Percentiles rank a stretch among this genome's conserved stretches.
phyloP scores from a whole-genome alignment of 495 filamentous ascomycete species.

The Penicillium samsonianum region DNA sequence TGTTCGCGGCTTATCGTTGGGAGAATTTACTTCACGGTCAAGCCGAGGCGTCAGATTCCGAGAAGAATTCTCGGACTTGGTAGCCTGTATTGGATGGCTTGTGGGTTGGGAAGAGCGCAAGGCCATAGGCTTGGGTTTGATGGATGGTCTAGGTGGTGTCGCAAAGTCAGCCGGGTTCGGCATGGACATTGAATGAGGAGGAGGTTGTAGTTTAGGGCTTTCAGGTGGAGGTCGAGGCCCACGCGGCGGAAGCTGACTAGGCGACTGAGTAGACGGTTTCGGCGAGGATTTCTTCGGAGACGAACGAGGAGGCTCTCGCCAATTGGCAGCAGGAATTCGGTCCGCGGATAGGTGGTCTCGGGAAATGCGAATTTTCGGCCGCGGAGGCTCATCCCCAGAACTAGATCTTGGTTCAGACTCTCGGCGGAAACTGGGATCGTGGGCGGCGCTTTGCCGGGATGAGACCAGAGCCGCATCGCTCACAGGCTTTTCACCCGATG shows the following conservation, averaged over 20 bases:
- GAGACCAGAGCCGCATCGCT: conserved; percentile 42
- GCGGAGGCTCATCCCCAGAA: conserved; percentile 33
- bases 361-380: conserved; percentile 8
- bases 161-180: conserved; percentile 27
- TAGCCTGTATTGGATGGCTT: conserved; percentile 13
- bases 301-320: conserved; percentile 35
- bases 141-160: conserved; percentile 34
- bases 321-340: conserved; percentile 31
- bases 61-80: conserved; percentile 26
- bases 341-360: conserved; percentile 17
- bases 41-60: conserved; percentile 25
- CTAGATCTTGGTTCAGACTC: conserved; percentile 28
- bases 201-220: conserved; percentile 10
- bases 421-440: conserved; percentile 27
- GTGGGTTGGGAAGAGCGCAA: conserved; percentile 36
- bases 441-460: conserved; percentile 33
- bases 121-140: conserved; percentile 41
- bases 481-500: conserved; percentile 32
- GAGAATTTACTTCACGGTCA: conserved; percentile 16
- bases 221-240: conserved; percentile 17
- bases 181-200: conserved; percentile 18
- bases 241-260: conserved; percentile 7
- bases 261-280: conserved; percentile 6
- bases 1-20: conserved; percentile 23
- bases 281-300: conserved; percentile 21